Base-by-base conservation (phyloP, 352 stramenopile species). In the Phytophthora colocasiae region DNA sequence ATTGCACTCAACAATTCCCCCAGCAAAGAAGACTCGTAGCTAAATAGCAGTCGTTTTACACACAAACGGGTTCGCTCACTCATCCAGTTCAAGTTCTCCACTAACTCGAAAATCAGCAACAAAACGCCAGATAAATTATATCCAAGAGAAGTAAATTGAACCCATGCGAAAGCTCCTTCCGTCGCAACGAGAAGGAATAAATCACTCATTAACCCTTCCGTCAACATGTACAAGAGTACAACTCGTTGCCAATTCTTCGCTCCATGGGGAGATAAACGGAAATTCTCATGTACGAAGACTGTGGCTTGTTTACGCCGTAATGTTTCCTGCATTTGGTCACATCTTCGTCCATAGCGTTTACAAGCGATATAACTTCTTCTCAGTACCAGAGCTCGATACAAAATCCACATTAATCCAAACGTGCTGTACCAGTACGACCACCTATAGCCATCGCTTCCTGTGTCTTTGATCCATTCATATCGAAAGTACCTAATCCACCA, bases 131-230 rank as follows among this genome's bases (percentile, higher is more conserved):
- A 71, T 12, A 75, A 40, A 40, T 75, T 75, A 47, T 71, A 75
- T n/a, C 66, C 66, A 19, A 75, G 53, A 0, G 66, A 71, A 24
- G 61, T 61, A 44, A 68, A 75, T 55, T 75, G 66, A 2, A 71
- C 32, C 44, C 60, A 58, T 7, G 66, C 61, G 8, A 71, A 39
- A 2, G 48, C 12, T 3, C 66, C 66, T 43, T 75, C 66, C 0
- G 54, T 75, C 8, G 62, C 61, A 2, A 71, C 56, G 8, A 71
- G 55, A 27, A 75, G 17, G 36, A 75, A 75, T 15, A 75, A 24
- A 27, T 75, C 66, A 29, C 54, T 69, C 62, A 71, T 71, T 10
- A 75, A 22, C 0, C 66, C 66, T 53, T 71, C 66, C 4, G 44
- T 32, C 4, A 75, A 19, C 10, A 75, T 15, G 15, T 75, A 75